Evolutionary conservation across 225 moss, liverwort and hornwort genomes (phyloP).

Genomic region (Antitrichia curtipendula): DNA sequence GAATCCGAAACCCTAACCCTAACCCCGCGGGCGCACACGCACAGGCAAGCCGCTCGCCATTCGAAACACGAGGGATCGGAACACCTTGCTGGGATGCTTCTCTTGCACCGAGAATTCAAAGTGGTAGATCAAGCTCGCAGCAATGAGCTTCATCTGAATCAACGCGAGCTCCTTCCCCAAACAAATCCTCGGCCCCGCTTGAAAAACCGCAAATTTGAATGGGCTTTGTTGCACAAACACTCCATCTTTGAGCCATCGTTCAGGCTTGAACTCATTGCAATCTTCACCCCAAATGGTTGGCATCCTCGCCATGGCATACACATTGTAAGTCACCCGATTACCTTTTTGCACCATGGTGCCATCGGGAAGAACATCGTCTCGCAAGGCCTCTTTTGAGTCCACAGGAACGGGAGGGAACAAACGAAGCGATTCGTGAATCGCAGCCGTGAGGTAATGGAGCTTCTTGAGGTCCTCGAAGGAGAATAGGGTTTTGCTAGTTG

Average conservation of each 20-base stretch:
- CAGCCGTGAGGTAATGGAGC: no score
- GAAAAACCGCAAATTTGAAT: constrained; percentile 35
- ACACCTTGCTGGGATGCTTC: not conserved
- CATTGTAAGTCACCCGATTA: no score
- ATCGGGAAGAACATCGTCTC: no score
- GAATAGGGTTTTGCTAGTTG: no score
- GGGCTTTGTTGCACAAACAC: constrained; percentile 20
- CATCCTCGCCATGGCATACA: no score
- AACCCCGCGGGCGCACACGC: not conserved
- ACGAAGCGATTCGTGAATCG: no score
- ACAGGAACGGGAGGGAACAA: no score
- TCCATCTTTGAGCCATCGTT: constrained; percentile 29
- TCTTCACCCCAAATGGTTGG: not conserved
- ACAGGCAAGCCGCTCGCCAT: not conserved
- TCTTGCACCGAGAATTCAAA: not conserved
- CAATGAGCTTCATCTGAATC: constrained; percentile 16
- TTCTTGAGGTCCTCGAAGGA: no score
- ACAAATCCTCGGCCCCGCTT: constrained; percentile 25
- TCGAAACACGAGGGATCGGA: not conserved
- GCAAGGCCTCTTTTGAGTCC: no score
- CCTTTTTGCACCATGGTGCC: no score
- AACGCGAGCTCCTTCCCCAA: constrained; percentile 15
- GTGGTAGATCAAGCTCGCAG: not conserved
- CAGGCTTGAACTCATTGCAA: constrained; percentile 30
- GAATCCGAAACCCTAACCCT: no score